A percentile compares a stretch with the other conserved stretches of the same genome.
Evolutionary conservation across 176 grass and related monocot species (phyloP).

Genomic region (Musa troglodytarum): DNA sequence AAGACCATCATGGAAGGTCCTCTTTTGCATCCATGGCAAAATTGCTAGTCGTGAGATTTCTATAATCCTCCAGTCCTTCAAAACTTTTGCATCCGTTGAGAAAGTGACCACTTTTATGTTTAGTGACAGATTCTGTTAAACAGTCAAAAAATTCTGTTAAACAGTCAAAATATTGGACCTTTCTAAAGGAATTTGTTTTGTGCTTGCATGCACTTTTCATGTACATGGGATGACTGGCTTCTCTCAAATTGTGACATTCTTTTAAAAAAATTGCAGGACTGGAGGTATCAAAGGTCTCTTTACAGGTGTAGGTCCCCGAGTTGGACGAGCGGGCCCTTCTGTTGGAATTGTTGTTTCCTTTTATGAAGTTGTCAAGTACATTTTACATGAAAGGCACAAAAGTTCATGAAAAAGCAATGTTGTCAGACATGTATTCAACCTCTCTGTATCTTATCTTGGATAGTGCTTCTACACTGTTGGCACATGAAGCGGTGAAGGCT

Average conservation of each 20-base stretch:
- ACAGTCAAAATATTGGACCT: too few species aligned
- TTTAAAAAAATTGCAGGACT: conserved; percentile 29
- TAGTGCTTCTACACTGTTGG: background rate
- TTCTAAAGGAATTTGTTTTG: too few species aligned
- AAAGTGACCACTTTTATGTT: too few species aligned
- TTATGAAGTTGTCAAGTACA: conserved; percentile 84
- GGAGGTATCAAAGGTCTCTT: conserved; percentile 74
- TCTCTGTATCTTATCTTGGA: background rate
- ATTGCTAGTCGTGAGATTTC: background rate
- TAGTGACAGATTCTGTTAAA: too few species aligned
- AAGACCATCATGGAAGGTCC: background rate
- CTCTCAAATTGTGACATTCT: background rate
- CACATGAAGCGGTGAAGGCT: too few species aligned
- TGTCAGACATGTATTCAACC: background rate
- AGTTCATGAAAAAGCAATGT: background rate
- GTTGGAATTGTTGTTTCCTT: conserved; percentile 92
- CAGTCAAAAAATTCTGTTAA: too few species aligned
- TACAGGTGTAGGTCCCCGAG: conserved; percentile 69
- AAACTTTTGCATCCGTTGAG: background rate
- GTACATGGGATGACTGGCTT: background rate
- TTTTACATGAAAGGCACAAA: conserved; percentile 43
- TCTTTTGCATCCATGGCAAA: background rate
- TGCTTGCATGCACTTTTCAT: background rate
- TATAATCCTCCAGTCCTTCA: background rate
- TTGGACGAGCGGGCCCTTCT: conserved; percentile 84